A percentile compares a stretch with the other conserved stretches of the same genome.
These are phyloP conservation scores for Arachis stenosperma DNA, from an alignment of 306 rosid species.

Conservation along the genomic window DNA sequence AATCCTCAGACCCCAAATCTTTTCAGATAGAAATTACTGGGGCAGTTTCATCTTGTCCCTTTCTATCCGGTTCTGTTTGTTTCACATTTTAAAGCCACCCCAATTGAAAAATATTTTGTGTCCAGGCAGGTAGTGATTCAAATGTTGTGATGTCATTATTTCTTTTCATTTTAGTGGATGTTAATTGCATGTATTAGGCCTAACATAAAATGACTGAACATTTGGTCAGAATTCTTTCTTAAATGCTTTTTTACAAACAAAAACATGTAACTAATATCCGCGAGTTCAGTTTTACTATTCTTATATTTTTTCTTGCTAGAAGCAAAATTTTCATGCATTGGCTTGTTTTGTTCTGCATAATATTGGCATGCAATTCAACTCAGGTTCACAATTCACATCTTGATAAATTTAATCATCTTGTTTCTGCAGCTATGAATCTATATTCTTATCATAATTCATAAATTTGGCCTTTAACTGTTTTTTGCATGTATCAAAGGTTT, in stretches of 20 bases:
- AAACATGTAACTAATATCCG: neutral
- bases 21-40: neutral
- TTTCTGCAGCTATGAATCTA: neutral
- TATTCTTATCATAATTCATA: neutral
- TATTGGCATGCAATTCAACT: neutral
- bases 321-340: neutral
- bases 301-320: neutral
- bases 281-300: neutral
- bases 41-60: neutral
- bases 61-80: neutral
- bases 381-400: neutral
- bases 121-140: constrained; percentile 4
- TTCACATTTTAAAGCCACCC: neutral
- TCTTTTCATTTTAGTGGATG: constrained; percentile 18
- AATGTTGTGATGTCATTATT: neutral
- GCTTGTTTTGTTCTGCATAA: neutral
- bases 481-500: constrained; percentile 62
- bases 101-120: neutral
- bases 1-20: neutral
- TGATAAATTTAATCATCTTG: neutral
- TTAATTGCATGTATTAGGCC: neutral
- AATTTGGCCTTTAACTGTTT: constrained; percentile 6
- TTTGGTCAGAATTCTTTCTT: neutral
- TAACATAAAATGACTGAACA: neutral
- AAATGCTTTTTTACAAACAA: constrained; percentile 10